A percentile compares a stretch with the other conserved stretches of the same genome.
Conservation (phyloP, 2,329 filamentous ascomycete genomes). For the Trichoderma atrobrunneum region DNA sequence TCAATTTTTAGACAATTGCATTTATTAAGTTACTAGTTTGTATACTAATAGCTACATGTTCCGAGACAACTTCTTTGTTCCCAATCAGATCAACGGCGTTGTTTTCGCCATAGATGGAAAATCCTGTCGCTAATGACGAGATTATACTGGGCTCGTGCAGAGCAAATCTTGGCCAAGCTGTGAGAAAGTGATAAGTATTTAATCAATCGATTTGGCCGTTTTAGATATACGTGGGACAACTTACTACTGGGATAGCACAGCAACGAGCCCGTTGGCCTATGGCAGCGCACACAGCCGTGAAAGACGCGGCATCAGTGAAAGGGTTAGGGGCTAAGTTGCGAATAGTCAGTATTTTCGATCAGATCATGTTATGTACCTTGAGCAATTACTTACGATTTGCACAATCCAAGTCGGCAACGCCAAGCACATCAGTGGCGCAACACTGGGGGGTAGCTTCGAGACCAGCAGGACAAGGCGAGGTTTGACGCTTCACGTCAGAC, state of each 20-base stretch:
- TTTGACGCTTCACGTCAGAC: not conserved
- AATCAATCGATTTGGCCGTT: not conserved
- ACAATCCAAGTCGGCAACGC: constrained; percentile 48
- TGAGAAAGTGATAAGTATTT: not conserved
- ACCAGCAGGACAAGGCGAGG: constrained; percentile 21
- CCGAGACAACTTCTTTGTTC: not conserved
- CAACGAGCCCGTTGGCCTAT: constrained; percentile 10
- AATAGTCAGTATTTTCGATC: not conserved
- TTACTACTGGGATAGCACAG: constrained; percentile 17
- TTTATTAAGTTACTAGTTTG: not conserved
- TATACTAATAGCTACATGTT: not conserved
- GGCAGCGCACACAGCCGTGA: not conserved
- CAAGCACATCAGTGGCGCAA: constrained; percentile 48
- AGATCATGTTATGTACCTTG: not conserved
- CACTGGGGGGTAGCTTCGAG: constrained; percentile 38
- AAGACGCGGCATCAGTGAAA: not conserved
- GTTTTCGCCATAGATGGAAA: not conserved
- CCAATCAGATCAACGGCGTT: not conserved
- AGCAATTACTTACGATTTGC: constrained; percentile 10
- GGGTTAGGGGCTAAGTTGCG: not conserved
- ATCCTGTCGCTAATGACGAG: not conserved
- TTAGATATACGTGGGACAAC: not conserved
- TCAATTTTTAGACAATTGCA: not conserved
- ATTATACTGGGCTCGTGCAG: constrained; percentile 5
- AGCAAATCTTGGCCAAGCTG: constrained; percentile 13